Conservation (phyloP, 805 yeast genomes). For the Pichia scutulata region DNA sequence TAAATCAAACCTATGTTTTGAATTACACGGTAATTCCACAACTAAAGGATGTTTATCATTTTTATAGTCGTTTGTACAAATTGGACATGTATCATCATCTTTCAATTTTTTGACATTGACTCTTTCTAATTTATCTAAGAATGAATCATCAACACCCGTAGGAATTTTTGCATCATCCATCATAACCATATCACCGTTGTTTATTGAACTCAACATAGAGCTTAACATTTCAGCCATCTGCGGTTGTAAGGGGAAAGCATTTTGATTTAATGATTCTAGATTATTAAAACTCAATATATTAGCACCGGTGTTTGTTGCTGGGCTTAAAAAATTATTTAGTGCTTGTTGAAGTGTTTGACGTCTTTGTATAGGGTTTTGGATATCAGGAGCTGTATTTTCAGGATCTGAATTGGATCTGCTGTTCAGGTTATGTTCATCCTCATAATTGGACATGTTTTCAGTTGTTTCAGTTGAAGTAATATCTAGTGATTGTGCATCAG, state of each 20-base stretch:
- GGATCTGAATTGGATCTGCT: not conserved
- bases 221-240: conserved; percentile 6
- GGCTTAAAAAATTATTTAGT: conserved; percentile 8
- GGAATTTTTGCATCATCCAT: conserved; percentile 2
- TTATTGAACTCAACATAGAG: conserved; percentile 5
- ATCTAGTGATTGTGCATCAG: no score
- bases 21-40: conserved; percentile 63
- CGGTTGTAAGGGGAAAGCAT: not conserved
- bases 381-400: not conserved
- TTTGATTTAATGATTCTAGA: not conserved
- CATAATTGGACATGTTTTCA: conserved; percentile 14
- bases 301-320: conserved; percentile 1
- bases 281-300: not conserved
- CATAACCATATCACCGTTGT: not conserved
- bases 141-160: conserved; percentile 60
- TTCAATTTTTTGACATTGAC: conserved; percentile 37
- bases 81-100: conserved; percentile 64
- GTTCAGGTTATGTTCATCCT: conserved; percentile 16
- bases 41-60: conserved; percentile 75
- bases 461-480: no score
- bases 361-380: not conserved
- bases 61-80: conserved; percentile 66
- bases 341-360: conserved; percentile 13
- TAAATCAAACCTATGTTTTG: conserved; percentile 69
- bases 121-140: conserved; percentile 71